Base-by-base conservation (phyloP, 768 basidiomycete species). In the Leccinum broughii region DNA sequence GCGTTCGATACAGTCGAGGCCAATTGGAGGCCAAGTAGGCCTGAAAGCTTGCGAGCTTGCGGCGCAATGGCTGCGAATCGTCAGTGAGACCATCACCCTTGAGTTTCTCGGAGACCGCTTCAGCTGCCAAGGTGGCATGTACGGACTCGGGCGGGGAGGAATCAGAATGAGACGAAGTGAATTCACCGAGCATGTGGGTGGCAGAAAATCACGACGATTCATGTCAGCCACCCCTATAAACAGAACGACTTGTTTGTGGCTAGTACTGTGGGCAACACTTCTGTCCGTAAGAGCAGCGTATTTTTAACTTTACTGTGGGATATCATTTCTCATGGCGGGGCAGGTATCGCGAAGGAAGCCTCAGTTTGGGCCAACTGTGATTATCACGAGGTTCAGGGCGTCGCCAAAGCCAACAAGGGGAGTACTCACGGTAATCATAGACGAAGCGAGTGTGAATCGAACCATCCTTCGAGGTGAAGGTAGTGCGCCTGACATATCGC, bases 381-480 rank as follows among this genome's bases (percentile, higher is more conserved):
- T 11, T 46, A 46, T 11, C 44, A 46, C 14, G n/a, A 8, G 2
- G 34, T 49, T 73, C 57, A 69, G 67, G 58, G 60, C 32, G n/a
- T n/a, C 51, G 4, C 22, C 22, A 50, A 41, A 30, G 10, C 22
- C 10, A 57, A n/a, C 20, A n/a, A 24, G 7, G 24, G 10, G 50
- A 30, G 14, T 1, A 75, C 87, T 72, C 55, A 89, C 88, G 58
- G 63, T 90, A 90, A 66, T 90, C 87, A 61, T 90, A 92, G 20
- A 87, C 77, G 39, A 90, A 69, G 46, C 78, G 81, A 10, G 78
- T 76, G 58, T 83, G 76, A 53, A 90, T 83, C 37, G 74, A 66
- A 6, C 64, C 63, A 14, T 83, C 81, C 64, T 87, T 20, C 44
- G 87, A 87, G 6, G 81, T 84, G 71, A 90, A 90, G 62, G 81